Percentiles rank a stretch among this genome's conserved stretches.
These are phyloP conservation scores for Erythrobasidium hasegawianum DNA, from an alignment of 1,284 basidiomycete genomes.

Conservation along the genomic window DNA sequence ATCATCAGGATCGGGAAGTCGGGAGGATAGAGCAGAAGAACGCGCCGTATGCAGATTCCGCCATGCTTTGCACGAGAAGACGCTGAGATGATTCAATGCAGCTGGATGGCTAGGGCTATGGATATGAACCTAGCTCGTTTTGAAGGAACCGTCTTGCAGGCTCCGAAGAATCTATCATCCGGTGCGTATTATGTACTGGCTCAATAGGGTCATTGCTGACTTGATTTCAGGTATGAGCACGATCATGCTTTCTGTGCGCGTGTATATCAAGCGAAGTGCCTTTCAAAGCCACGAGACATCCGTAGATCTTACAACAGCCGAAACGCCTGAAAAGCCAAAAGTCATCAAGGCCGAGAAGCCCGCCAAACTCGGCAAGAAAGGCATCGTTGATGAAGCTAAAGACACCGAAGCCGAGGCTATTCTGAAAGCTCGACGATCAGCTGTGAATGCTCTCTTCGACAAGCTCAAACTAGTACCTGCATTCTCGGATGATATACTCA, in stretches of 20 bases:
- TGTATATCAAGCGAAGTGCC: conserved; percentile 16
- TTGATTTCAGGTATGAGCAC: conserved; percentile 14
- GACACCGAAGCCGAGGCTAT: conserved; percentile 21
- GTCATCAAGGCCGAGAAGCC: conserved; percentile 4
- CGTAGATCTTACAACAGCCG: neutral
- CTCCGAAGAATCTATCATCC: conserved; percentile 13
- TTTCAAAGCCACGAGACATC: conserved; percentile 18
- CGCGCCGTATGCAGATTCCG: neutral
- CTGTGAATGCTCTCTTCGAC: conserved; percentile 13
- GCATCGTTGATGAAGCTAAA: conserved; percentile 21
- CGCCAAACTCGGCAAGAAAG: neutral
- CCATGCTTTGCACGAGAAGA: too few species aligned
- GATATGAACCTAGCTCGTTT: conserved; percentile 24
- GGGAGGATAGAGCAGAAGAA: conserved; percentile 25
- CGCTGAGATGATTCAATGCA: neutral
- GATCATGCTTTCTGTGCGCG: conserved; percentile 6
- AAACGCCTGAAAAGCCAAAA: neutral
- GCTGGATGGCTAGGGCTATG: conserved; percentile 30
- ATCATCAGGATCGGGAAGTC: conserved; percentile 25
- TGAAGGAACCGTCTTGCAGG: conserved; percentile 9
- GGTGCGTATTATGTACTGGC: neutral
- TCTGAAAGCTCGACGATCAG: conserved; percentile 9
- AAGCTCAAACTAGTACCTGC: conserved; percentile 19
- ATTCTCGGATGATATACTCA: conserved; percentile 6
- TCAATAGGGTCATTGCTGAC: neutral